Evolutionary conservation across 139 green algal genomes (phyloP).

Genomic region (Picochlorum sp.): DNA sequence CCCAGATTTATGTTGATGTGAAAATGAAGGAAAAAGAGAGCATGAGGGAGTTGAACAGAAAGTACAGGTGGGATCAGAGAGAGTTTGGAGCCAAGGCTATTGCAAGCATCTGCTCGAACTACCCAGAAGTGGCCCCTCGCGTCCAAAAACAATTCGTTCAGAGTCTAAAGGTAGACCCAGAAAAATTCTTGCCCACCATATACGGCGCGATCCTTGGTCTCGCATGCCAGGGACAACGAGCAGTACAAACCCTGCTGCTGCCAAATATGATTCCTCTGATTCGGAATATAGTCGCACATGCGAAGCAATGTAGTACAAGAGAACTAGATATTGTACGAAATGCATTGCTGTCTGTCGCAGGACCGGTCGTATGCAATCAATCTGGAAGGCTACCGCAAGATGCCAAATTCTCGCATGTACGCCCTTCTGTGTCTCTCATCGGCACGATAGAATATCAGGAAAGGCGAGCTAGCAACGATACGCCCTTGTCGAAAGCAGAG

Average conservation of each 20-base stretch:
- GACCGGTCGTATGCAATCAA: neutral
- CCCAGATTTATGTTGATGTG: slow-evolving; percentile 9
- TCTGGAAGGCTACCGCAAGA: too few relatives aligned
- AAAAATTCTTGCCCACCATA: slow-evolving; percentile 37
- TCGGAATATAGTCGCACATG: slow-evolving; percentile 19
- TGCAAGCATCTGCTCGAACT: slow-evolving; percentile 44
- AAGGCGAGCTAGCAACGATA: too few relatives aligned
- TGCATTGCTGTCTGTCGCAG: neutral
- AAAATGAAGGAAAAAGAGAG: neutral
- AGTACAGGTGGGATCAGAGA: slow-evolving; percentile 30
- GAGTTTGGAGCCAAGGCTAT: slow-evolving; percentile 48
- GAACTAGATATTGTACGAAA: neutral
- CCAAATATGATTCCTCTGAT: slow-evolving; percentile 58
- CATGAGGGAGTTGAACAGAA: neutral
- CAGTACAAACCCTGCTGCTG: slow-evolving; percentile 57
- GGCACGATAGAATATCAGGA: too few relatives aligned
- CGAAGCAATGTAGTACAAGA: neutral
- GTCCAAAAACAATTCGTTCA: slow-evolving; percentile 41
- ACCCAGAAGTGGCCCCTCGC: slow-evolving; percentile 51
- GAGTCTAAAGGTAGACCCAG: slow-evolving; percentile 39
- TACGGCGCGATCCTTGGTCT: slow-evolving; percentile 55
- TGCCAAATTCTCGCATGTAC: too few relatives aligned
- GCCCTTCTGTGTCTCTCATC: too few relatives aligned
- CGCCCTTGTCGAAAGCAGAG: neutral
- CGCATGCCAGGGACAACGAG: slow-evolving; percentile 50